Evolutionary conservation across 1,284 basidiomycete species (phyloP).

Genomic region (Meripilus lineatus): DNA sequence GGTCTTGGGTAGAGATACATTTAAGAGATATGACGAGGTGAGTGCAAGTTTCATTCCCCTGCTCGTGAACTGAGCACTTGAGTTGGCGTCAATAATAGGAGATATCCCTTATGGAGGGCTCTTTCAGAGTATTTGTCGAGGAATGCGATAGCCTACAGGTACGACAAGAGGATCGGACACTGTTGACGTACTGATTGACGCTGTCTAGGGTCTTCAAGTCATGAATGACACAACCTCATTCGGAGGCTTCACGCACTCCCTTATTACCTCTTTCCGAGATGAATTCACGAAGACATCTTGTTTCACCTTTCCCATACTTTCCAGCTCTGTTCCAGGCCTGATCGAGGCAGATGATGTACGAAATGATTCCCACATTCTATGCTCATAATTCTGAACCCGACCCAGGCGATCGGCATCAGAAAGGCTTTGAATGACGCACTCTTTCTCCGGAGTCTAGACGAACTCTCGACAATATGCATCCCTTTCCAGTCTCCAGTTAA

Average conservation of each 20-base stretch:
- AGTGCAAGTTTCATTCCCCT: constrained; percentile 9
- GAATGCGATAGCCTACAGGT: constrained; percentile 74
- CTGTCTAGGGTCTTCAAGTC: constrained; percentile 60
- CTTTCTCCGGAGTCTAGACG: constrained; percentile 47
- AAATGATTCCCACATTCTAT: constrained; percentile 1
- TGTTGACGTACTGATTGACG: neutral
- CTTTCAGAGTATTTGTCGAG: constrained; percentile 62
- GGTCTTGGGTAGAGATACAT: constrained; percentile 46
- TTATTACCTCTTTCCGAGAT: constrained; percentile 57
- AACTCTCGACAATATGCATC: constrained; percentile 48
- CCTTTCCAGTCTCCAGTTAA: constrained; percentile 47
- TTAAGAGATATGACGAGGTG: constrained; percentile 53
- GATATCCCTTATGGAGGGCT: constrained; percentile 52
- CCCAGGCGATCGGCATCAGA: constrained; percentile 17
- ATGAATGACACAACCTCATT: constrained; percentile 58
- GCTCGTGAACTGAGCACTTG: neutral
- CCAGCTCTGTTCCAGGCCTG: constrained; percentile 32
- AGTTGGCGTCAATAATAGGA: constrained; percentile 7
- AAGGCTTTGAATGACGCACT: constrained; percentile 56
- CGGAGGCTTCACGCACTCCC: constrained; percentile 55
- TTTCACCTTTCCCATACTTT: constrained; percentile 53
- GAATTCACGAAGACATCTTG: constrained; percentile 57
- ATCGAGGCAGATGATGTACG: constrained; percentile 42
- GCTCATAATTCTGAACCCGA: neutral
- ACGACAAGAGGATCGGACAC: constrained; percentile 7